phyloP scores from a whole-genome alignment of 2,329 filamentous ascomycete species.

The Gyromitra esculenta region DNA sequence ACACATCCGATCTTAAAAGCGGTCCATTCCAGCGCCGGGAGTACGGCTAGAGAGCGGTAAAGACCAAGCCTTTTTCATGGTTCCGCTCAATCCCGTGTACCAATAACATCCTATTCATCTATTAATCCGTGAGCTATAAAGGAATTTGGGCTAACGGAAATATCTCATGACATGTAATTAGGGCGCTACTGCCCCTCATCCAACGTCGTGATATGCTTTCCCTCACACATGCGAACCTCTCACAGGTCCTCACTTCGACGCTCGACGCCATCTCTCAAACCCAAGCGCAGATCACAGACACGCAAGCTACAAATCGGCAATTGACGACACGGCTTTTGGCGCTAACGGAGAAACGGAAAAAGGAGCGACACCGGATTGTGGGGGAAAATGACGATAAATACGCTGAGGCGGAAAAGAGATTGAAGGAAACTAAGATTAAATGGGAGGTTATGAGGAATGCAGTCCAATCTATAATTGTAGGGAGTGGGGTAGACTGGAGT shows the following conservation, averaged over 20 bases:
- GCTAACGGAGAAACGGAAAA: conserved; percentile 69
- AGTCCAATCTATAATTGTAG: conserved; percentile 79
- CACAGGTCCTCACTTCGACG: conserved; percentile 65
- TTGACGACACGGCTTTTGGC: conserved; percentile 72
- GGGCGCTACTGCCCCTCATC: conserved; percentile 74
- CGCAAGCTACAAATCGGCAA: conserved; percentile 66
- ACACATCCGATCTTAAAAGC: conserved; percentile 81
- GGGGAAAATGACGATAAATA: conserved; percentile 66
- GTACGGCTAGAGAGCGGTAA: conserved; percentile 75
- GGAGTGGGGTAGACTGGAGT: conserved; percentile 85
- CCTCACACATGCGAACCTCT: conserved; percentile 70
- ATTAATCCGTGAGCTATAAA: conserved; percentile 6
- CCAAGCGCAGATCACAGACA: conserved; percentile 65
- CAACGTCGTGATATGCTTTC: conserved; percentile 74
- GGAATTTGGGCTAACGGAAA: conserved; percentile 5
- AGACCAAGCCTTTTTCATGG: conserved; percentile 40
- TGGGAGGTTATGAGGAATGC: conserved; percentile 73
- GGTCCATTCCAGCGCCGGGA: conserved; percentile 73
- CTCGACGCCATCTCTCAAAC: conserved; percentile 67
- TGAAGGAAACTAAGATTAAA: conserved; percentile 70
- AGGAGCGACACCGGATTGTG: conserved; percentile 61
- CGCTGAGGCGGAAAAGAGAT: conserved; percentile 67
- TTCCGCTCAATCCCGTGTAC: neutral
- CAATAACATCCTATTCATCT: conserved; percentile 2
- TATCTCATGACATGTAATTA: conserved; percentile 59